Base-by-base conservation (phyloP, 345 rosid genomes). In the Ailanthus altissimus region DNA sequence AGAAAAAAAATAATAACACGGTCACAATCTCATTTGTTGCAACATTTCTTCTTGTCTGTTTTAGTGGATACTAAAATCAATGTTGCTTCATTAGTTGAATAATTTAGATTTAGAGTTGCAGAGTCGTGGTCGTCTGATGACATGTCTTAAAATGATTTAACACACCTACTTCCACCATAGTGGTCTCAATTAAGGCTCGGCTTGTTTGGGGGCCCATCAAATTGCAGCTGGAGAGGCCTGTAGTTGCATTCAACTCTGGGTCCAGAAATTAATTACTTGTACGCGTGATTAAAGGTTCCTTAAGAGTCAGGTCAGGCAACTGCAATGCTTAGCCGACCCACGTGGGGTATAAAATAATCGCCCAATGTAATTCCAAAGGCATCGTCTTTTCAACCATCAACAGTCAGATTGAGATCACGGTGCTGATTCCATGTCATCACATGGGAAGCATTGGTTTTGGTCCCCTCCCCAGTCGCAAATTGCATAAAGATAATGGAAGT, bases 301-400 rank as follows among this genome's bases (percentile, higher is more conserved):
- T 60, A 13, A 28, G 49, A 18, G 20, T 20, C 11, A 61, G 49
- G 69, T 16, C 25, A 26, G 62, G 72, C 2, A 47, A 65, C 11
- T 1, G 4, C 11, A 62, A 32, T 13, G 15, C 46, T 0, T 20
- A 15, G 5, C 20, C 4, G 5, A 6, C n/a, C 15, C 43, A 56
- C 36, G 50, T 54, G 74, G 63, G 46, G 49, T 54, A 54, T 71
- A 57, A n/a, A 68, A 54, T 12, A 36, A 36, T 21, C 62, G 36
- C 6, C 26, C 46, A 36, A 15, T n/a, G n/a, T n/a, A n/a, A n/a
- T n/a, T 43, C 14, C 12, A 26, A 18, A 4, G 38, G 20, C 46
- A 9, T 36, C 15, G 13, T 25, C 54, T 70, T 73, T 63, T 13
- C 75, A 72, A 32, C 54, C 15, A 58, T 21, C 51, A 60, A 49